phyloP scores from a whole-genome alignment of 257 asterid species.

The Nicotiana benthamiana region DNA sequence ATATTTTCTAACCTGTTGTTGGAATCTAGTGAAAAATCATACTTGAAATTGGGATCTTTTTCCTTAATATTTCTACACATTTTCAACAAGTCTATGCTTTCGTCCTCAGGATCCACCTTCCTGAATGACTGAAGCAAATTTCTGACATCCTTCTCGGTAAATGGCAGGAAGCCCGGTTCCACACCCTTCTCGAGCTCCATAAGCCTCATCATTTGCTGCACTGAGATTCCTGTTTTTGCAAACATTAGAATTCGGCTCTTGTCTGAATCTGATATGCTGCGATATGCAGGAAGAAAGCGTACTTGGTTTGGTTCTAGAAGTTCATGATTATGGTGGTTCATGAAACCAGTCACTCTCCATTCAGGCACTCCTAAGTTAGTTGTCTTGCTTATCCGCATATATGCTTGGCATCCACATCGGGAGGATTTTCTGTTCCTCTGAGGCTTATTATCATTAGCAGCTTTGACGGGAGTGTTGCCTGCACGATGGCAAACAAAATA shows the following conservation, averaged over 20 bases:
- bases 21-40: conserved; percentile 75
- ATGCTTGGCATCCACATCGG: conserved; percentile 96
- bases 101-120: conserved; percentile 88
- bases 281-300: conserved; percentile 96
- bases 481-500: conserved; percentile 99
- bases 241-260: conserved; percentile 83
- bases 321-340: conserved; percentile 89
- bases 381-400: conserved; percentile 90
- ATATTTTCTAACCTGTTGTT: conserved; percentile 77
- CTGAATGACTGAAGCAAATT: conserved; percentile 83
- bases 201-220: conserved; percentile 96
- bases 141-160: conserved; percentile 95
- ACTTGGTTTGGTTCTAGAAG: conserved; percentile 95
- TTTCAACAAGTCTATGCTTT: conserved; percentile 70
- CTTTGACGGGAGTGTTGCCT: conserved; percentile 81
- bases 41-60: conserved; percentile 76
- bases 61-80: conserved; percentile 94
- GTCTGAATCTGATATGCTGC: conserved; percentile 89
- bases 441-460: conserved; percentile 55
- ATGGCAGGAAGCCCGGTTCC: conserved; percentile 88
- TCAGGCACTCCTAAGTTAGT: conserved; percentile 68
- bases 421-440: conserved; percentile 93
- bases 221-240: conserved; percentile 94
- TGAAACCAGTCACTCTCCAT: conserved; percentile 92
- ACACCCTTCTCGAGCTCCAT: conserved; percentile 88